A percentile compares a stretch with the other conserved stretches of the same genome.
These are phyloP conservation scores for Trichophyton mentagrophytes DNA, from an alignment of 2,329 filamentous ascomycete genomes.

Conservation along the genomic window DNA sequence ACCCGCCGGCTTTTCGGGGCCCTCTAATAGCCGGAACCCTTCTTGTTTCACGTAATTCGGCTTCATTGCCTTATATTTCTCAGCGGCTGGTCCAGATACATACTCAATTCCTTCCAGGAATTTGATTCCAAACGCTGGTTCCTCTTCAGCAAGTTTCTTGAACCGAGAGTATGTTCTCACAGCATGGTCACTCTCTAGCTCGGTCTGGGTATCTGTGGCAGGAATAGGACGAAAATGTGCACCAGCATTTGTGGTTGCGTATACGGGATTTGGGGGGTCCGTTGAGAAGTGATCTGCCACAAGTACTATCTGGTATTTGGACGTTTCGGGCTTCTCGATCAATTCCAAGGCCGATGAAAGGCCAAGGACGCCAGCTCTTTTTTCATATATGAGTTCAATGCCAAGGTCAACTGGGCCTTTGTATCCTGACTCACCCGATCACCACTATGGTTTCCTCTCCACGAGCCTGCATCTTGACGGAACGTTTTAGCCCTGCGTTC, in stretches of 20 bases:
- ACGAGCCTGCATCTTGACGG: neutral
- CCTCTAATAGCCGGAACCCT: constrained; percentile 22
- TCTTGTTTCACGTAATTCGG: constrained; percentile 26
- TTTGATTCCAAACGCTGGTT: constrained; percentile 28
- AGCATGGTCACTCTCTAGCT: constrained; percentile 27
- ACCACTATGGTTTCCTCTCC: constrained; percentile 23
- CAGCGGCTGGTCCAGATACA: constrained; percentile 17
- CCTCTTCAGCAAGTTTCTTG: constrained; percentile 22
- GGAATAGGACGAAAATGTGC: constrained; percentile 38
- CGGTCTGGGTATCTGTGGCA: constrained; percentile 24
- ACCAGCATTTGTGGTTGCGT: constrained; percentile 36
- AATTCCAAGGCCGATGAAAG: constrained; percentile 28
- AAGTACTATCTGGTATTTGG: constrained; percentile 23
- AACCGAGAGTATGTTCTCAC: constrained; percentile 28
- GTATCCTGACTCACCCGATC: constrained; percentile 21
- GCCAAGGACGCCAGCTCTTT: constrained; percentile 31
- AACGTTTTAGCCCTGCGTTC: neutral
- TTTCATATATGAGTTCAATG: neutral
- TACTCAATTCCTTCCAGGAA: constrained; percentile 31
- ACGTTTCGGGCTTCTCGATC: constrained; percentile 18
- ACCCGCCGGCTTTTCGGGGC: constrained; percentile 21
- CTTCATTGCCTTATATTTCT: constrained; percentile 22
- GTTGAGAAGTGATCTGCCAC: constrained; percentile 31
- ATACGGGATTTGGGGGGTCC: constrained; percentile 24
- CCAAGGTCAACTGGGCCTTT: constrained; percentile 5